A percentile compares a stretch with the other conserved stretches of the same genome.
Evolutionary conservation across 2,329 filamentous ascomycete genomes (phyloP).

Genomic region (Fusarium stilboides): DNA sequence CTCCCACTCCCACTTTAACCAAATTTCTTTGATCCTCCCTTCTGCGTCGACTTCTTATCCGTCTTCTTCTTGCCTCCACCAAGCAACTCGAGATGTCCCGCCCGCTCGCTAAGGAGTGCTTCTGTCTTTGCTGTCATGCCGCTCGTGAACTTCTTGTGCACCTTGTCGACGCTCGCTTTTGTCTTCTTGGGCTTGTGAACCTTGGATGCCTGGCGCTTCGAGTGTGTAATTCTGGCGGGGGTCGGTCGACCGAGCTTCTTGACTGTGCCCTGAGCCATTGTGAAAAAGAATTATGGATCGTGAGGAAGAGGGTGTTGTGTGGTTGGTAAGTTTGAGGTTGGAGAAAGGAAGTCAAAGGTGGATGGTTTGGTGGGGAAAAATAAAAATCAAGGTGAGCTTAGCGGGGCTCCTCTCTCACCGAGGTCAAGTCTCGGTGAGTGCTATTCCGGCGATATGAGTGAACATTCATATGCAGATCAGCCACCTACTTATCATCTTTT

Average conservation of each 20-base stretch:
- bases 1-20: slow-evolving; percentile 57
- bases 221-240: slow-evolving; percentile 59
- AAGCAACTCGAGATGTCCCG: slow-evolving; percentile 72
- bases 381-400: slow-evolving; percentile 44
- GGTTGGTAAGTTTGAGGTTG: slow-evolving; percentile 6
- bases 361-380: slow-evolving; percentile 18
- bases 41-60: slow-evolving; percentile 57
- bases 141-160: slow-evolving; percentile 68
- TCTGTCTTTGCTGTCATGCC: slow-evolving; percentile 70
- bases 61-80: slow-evolving; percentile 70
- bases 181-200: slow-evolving; percentile 65
- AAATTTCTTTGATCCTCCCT: slow-evolving; percentile 70
- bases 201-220: slow-evolving; percentile 61
- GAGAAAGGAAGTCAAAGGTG: slow-evolving; percentile 55
- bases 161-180: slow-evolving; percentile 65
- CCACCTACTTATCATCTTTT: too few species aligned
- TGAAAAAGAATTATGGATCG: neutral
- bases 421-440: neutral
- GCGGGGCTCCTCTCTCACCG: slow-evolving; percentile 27
- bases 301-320: slow-evolving; percentile 2
- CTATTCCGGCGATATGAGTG: neutral
- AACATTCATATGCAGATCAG: neutral
- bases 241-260: slow-evolving; percentile 64
- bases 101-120: slow-evolving; percentile 70
- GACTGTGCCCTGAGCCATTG: slow-evolving; percentile 70